phyloP scores from a whole-genome alignment of 2,329 filamentous ascomycete genomes.

The Pezicula carpinea region DNA sequence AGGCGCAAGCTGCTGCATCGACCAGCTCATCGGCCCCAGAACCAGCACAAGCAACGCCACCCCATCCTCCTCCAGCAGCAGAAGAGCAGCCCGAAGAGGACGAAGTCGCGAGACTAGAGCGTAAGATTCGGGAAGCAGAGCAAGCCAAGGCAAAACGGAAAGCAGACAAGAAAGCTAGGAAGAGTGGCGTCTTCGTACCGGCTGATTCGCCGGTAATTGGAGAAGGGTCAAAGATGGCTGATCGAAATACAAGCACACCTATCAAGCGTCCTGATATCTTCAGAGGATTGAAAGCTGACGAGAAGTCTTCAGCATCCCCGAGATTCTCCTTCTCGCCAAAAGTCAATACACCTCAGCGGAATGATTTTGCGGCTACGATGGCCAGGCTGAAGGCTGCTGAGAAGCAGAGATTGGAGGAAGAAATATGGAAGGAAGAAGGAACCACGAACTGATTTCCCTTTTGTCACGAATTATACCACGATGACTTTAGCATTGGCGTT shows the following conservation, averaged over 20 bases:
- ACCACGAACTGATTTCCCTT: constrained; percentile 28
- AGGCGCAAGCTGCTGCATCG: constrained; percentile 4
- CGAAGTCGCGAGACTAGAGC: constrained; percentile 40
- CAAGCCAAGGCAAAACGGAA: constrained; percentile 33
- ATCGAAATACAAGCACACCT: constrained; percentile 22
- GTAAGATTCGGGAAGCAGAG: constrained; percentile 35
- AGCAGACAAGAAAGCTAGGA: constrained; percentile 34
- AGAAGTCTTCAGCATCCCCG: constrained; percentile 31
- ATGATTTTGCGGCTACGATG: constrained; percentile 39
- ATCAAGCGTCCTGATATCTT: constrained; percentile 30
- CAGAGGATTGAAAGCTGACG: constrained; percentile 34
- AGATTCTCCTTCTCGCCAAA: constrained; percentile 28
- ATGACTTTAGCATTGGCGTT: constrained; percentile 26
- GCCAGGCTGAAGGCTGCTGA: constrained; percentile 54
- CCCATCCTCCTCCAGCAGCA: not conserved
- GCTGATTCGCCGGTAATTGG: constrained; percentile 18
- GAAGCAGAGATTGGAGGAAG: constrained; percentile 45
- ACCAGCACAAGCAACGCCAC: constrained; percentile 3
- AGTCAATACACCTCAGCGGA: constrained; percentile 21
- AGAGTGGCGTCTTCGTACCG: constrained; percentile 27
- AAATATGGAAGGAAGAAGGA: constrained; percentile 42
- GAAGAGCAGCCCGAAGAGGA: constrained; percentile 31
- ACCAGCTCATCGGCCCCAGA: constrained; percentile 9
- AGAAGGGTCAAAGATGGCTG: constrained; percentile 9
- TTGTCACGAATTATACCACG: constrained; percentile 5